Evolutionary conservation across 2,329 filamentous ascomycete species (phyloP).

Genomic region (Fonsecaea pugnacius): DNA sequence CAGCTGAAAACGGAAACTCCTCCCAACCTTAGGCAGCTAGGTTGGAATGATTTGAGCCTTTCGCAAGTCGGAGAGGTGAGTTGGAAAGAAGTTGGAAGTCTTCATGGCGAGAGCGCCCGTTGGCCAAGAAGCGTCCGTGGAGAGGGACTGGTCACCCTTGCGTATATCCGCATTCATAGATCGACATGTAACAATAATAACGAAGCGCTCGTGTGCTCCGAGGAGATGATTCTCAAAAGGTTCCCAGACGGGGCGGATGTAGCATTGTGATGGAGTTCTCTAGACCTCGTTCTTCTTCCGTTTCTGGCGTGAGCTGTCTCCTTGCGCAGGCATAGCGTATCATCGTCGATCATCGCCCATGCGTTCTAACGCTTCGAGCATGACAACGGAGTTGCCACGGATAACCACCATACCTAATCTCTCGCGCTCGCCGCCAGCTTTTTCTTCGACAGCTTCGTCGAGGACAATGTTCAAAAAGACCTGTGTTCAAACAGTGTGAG

Average conservation of each 20-base stretch:
- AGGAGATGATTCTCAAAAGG: not conserved
- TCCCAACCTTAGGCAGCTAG: conserved; percentile 2
- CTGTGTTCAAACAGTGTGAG: conserved; percentile 52
- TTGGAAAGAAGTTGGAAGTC: not conserved
- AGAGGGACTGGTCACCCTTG: not conserved
- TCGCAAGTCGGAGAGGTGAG: not conserved
- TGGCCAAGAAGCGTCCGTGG: not conserved
- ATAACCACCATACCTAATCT: conserved; percentile 95
- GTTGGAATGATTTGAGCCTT: not conserved
- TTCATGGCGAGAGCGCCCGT: not conserved
- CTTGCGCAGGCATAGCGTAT: not conserved
- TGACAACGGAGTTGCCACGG: conserved; percentile 95
- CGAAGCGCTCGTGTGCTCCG: not conserved
- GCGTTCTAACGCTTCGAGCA: conserved; percentile 69
- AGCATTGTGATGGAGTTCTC: not conserved
- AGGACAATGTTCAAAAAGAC: conserved; percentile 98
- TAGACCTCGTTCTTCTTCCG: not conserved
- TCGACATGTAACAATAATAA: conserved; percentile 1
- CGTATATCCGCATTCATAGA: not conserved
- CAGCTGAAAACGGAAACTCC: not conserved
- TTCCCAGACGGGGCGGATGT: not conserved
- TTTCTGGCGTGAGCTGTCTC: not conserved
- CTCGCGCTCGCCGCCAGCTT: conserved; percentile 85
- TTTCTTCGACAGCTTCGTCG: conserved; percentile 95
- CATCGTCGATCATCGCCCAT: conserved; percentile 36